These are phyloP conservation scores for Thalassiosira hispida DNA, from an alignment of 352 stramenopile genomes.

Conservation along the genomic window DNA sequence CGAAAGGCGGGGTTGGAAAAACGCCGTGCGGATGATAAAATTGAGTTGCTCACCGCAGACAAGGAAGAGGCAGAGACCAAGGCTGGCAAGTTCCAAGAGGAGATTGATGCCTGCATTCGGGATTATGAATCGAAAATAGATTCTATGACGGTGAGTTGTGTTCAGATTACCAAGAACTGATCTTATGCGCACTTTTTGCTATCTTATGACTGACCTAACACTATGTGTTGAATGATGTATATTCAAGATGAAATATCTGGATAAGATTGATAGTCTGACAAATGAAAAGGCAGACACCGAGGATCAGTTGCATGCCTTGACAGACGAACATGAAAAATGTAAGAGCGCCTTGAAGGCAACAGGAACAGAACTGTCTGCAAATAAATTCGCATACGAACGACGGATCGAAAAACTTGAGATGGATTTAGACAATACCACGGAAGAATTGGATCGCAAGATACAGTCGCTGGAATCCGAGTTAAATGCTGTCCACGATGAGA, in stretches of 20 bases:
- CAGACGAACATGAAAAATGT: conserved; percentile 41
- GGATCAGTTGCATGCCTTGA: conserved; percentile 31
- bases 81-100: conserved; percentile 34
- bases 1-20: conserved; percentile 45
- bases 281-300: conserved; percentile 51
- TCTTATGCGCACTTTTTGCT: no score
- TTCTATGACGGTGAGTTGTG: no score
- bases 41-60: conserved; percentile 46
- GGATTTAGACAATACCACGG: conserved; percentile 43
- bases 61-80: conserved; percentile 48
- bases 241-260: conserved; percentile 57
- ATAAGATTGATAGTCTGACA: conserved; percentile 52
- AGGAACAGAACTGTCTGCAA: conserved; percentile 49
- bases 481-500: conserved; percentile 47
- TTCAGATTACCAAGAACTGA: no score
- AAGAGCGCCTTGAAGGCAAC: conserved; percentile 21
- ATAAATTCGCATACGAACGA: conserved; percentile 54
- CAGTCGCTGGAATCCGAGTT: conserved; percentile 49
- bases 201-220: no score
- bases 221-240: no score
- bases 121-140: conserved; percentile 58
- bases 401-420: conserved; percentile 62
- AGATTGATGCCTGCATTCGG: conserved; percentile 48
- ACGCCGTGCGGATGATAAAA: conserved; percentile 34
- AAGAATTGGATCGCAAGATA: conserved; percentile 46